Percentiles rank a stretch among this genome's conserved stretches.
phyloP scores from a whole-genome alignment of 331 rosid genomes.

The Stylosanthes scabra region DNA sequence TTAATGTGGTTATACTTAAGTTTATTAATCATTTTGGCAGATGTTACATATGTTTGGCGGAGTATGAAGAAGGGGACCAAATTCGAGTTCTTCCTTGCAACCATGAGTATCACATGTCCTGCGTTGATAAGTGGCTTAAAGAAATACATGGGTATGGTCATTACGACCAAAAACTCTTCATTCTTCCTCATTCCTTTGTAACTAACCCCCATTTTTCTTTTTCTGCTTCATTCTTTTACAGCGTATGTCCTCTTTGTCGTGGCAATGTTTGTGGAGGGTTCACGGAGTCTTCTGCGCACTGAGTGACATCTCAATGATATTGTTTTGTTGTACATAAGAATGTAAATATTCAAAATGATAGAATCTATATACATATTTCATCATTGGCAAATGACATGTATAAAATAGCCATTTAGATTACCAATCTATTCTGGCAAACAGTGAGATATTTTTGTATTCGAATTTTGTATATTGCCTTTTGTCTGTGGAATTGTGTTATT shows the following conservation, averaged over 20 bases:
- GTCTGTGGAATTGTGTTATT: neutral
- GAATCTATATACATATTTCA: neutral
- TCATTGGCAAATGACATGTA: slow-evolving; percentile 37
- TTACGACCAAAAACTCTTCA: slow-evolving; percentile 24
- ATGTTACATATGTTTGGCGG: slow-evolving; percentile 96
- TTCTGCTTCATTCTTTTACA: slow-evolving; percentile 31
- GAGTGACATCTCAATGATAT: slow-evolving; percentile 51
- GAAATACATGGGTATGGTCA: slow-evolving; percentile 90
- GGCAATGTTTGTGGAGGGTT: slow-evolving; percentile 63
- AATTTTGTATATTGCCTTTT: neutral
- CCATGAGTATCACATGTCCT: slow-evolving; percentile 89
- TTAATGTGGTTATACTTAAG: neutral
- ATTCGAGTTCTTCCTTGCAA: slow-evolving; percentile 94
- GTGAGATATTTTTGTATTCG: slow-evolving; percentile 16
- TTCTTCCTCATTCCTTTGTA: slow-evolving; percentile 21
- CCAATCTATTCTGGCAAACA: neutral
- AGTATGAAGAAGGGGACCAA: slow-evolving; percentile 94
- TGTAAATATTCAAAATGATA: slow-evolving; percentile 52
- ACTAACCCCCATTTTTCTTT: slow-evolving; percentile 5
- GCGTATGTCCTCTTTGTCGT: slow-evolving; percentile 72
- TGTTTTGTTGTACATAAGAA: slow-evolving; percentile 46
- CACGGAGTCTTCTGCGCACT: slow-evolving; percentile 42
- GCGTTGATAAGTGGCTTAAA: slow-evolving; percentile 98
- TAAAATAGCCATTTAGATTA: slow-evolving; percentile 9
- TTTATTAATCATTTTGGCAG: slow-evolving; percentile 43